Evolutionary conservation across 1,284 basidiomycete genomes (phyloP).

Genomic region (Cryptococcus sp.): DNA sequence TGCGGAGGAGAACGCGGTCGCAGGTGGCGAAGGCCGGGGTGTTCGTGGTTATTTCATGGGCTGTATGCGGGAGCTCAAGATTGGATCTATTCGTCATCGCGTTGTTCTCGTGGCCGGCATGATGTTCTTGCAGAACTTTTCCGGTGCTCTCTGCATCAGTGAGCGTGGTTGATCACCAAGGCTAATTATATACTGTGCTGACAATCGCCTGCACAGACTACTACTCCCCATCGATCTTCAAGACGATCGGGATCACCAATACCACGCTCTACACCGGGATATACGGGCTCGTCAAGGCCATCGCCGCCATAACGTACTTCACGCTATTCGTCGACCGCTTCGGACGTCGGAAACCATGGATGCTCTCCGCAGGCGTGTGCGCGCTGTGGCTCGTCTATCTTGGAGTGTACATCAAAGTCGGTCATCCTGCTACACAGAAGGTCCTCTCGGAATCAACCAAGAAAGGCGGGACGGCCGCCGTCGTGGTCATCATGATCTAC

Average conservation of each 20-base stretch:
- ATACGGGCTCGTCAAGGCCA: constrained; percentile 52
- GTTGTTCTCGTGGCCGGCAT: constrained; percentile 9
- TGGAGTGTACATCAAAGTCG: constrained; percentile 34
- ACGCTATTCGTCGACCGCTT: constrained; percentile 39
- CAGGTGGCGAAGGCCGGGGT: constrained; percentile 21
- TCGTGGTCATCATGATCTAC: constrained; percentile 39
- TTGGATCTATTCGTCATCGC: constrained; percentile 8
- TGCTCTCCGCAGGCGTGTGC: constrained; percentile 30
- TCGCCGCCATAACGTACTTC: constrained; percentile 26
- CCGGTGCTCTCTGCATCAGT: constrained; percentile 35
- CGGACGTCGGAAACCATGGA: constrained; percentile 40
- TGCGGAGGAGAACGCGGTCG: constrained; percentile 10
- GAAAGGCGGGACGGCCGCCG: constrained; percentile 33
- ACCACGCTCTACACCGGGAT: constrained; percentile 50
- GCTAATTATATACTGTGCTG: neutral
- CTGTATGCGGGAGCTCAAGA: constrained; percentile 26
- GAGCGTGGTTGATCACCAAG: neutral
- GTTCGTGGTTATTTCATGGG: constrained; percentile 27
- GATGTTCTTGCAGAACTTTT: constrained; percentile 43
- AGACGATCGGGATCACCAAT: constrained; percentile 43
- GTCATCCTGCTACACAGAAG: constrained; percentile 9
- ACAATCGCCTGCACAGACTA: constrained; percentile 20
- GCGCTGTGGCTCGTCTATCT: constrained; percentile 31
- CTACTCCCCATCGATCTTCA: constrained; percentile 47
- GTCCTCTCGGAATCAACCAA: constrained; percentile 23